phyloP scores from a whole-genome alignment of 2,329 filamentous ascomycete species.

The Clarireedia homoeocarpa region DNA sequence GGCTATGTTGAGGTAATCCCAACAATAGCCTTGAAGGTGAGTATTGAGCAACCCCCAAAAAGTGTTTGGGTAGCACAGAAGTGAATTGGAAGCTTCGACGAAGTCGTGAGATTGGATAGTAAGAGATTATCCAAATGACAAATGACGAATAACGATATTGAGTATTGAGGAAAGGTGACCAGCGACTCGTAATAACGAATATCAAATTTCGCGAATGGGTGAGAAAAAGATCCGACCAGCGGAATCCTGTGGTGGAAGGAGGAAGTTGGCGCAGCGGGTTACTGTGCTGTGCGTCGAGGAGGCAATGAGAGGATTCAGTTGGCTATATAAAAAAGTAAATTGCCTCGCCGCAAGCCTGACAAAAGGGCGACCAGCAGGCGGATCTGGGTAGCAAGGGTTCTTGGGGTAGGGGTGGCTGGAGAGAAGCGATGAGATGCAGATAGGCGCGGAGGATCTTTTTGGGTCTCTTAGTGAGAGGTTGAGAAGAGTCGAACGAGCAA shows the following conservation, averaged over 20 bases:
- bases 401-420: constrained; percentile 3
- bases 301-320: constrained; percentile 8
- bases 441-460: constrained; percentile 9
- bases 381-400: constrained; percentile 1
- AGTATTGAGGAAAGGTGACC: not conserved
- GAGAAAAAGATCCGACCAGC: constrained; percentile 10
- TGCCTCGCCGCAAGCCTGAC: constrained; percentile 8
- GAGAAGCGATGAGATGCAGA: constrained; percentile 3
- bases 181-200: constrained; percentile 8
- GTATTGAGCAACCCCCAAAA: too few species aligned
- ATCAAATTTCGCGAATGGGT: constrained; percentile 7
- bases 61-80: not conserved
- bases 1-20: not conserved
- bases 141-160: not conserved
- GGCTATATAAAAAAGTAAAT: constrained; percentile 8
- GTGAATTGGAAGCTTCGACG: constrained; percentile 8
- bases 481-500: not conserved
- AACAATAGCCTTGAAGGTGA: too few species aligned
- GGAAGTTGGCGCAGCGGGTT: constrained; percentile 8
- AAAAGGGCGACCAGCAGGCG: constrained; percentile 3
- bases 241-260: constrained; percentile 8
- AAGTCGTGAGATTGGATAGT: not conserved
- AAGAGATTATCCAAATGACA: too few species aligned
- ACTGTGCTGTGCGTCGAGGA: constrained; percentile 2
- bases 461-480: not conserved